phyloP scores from a whole-genome alignment of 768 basidiomycete species.

The Lactarius deliciosus region DNA sequence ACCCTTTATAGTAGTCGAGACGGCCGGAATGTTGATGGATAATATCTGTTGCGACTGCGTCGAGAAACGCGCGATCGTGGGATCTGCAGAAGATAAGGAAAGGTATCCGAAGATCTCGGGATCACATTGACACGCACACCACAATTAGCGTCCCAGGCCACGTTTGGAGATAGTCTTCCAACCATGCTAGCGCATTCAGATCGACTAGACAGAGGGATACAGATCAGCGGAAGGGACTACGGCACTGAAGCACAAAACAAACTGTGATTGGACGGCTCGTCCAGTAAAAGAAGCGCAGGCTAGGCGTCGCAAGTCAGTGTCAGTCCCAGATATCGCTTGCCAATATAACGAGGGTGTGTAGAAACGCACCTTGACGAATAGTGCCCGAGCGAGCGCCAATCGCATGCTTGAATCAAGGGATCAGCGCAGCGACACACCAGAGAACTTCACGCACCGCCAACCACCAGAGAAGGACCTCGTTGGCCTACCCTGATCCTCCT shows the following conservation, averaged over 20 bases:
- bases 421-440: conserved; percentile 6
- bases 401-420: conserved; percentile 69
- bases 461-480: conserved; percentile 93
- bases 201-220: conserved; percentile 56
- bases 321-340: conserved; percentile 8
- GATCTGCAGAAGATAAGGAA: conserved; percentile 50
- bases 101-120: neutral
- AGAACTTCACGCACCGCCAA: conserved; percentile 64
- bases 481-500: conserved; percentile 78
- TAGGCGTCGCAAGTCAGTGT: conserved; percentile 33
- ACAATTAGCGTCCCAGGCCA: conserved; percentile 92
- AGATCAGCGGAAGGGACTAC: conserved; percentile 14
- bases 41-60: conserved; percentile 97
- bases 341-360: neutral
- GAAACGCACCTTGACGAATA: conserved; percentile 82
- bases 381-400: conserved; percentile 88
- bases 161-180: conserved; percentile 95
- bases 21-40: conserved; percentile 93
- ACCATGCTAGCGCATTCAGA: conserved; percentile 95
- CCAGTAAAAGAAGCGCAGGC: conserved; percentile 76
- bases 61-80: conserved; percentile 97
- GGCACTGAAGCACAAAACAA: conserved; percentile 9
- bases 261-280: conserved; percentile 98
- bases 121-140: conserved; percentile 57
- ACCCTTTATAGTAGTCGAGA: conserved; percentile 98